A percentile compares a stretch with the other conserved stretches of the same genome.
These are phyloP conservation scores for Chaetomium tenue DNA, from an alignment of 495 filamentous ascomycete genomes.

Conservation along the genomic window DNA sequence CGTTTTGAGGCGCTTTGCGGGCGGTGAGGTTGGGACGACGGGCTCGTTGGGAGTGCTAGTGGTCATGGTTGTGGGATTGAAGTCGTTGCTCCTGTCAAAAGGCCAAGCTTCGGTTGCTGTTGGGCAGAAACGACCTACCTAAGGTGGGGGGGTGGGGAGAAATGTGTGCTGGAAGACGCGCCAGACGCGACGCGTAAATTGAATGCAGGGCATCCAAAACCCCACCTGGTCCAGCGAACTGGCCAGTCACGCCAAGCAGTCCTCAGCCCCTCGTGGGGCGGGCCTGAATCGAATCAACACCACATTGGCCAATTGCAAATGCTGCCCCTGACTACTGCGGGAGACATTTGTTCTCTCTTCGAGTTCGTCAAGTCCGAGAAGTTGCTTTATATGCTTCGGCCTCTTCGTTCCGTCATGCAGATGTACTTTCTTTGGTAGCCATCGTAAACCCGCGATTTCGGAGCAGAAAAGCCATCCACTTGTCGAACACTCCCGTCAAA, in stretches of 20 bases:
- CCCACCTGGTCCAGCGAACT: neutral
- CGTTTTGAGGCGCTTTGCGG: slow-evolving; percentile 51
- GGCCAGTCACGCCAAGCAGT: too few species aligned
- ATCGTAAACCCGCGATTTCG: neutral
- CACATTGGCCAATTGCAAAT: slow-evolving; percentile 23
- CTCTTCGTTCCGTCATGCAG: too few species aligned
- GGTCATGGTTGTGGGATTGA: slow-evolving; percentile 51
- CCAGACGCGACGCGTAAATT: slow-evolving; percentile 37
- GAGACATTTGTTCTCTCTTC: too few species aligned
- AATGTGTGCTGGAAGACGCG: slow-evolving; percentile 20
- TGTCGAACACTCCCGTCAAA: neutral
- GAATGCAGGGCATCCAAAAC: neutral
- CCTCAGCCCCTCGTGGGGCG: neutral
- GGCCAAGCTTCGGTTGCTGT: slow-evolving; percentile 12
- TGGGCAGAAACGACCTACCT: neutral
- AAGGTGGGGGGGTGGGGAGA: neutral
- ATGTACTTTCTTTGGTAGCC: neutral
- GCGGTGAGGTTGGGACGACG: slow-evolving; percentile 44
- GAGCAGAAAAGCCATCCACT: neutral
- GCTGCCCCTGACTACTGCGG: neutral
- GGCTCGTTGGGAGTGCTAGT: slow-evolving; percentile 40
- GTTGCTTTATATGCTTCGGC: too few species aligned
- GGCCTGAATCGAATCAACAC: neutral
- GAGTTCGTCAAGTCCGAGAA: neutral
- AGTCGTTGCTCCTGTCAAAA: neutral